phyloP scores from a whole-genome alignment of 768 basidiomycete species.

The Amanita pallidorosea region DNA sequence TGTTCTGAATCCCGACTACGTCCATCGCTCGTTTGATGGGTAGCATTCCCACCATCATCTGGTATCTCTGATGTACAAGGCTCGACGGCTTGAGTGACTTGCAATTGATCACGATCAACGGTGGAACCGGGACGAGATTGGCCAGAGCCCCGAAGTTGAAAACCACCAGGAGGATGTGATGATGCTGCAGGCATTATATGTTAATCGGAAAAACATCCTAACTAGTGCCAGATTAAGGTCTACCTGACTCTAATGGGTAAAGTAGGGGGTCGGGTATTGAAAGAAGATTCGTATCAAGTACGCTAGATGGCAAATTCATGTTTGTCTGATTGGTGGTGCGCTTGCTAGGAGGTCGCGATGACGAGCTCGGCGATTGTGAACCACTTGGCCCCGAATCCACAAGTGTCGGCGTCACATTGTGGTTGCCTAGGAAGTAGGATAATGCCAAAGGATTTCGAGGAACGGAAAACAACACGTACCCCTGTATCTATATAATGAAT shows the following conservation, averaged over 20 bases:
- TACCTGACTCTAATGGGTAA: background rate
- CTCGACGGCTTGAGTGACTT: background rate
- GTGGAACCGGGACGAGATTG: background rate
- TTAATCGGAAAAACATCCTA: background rate
- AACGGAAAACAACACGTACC: constrained; percentile 6
- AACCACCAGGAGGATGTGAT: background rate
- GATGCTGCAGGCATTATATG: background rate
- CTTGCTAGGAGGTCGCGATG: constrained; percentile 1
- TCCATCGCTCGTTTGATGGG: background rate
- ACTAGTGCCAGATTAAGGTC: background rate
- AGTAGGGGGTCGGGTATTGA: constrained; percentile 1
- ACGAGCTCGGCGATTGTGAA: background rate
- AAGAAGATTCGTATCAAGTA: background rate
- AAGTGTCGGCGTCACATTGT: background rate
- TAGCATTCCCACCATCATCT: background rate
- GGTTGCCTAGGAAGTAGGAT: background rate
- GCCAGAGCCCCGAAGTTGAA: background rate
- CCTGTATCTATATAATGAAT: constrained; percentile 31
- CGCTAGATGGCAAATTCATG: background rate
- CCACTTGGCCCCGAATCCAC: background rate
- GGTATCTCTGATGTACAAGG: background rate
- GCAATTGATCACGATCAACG: background rate
- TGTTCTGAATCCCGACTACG: background rate
- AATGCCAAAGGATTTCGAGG: background rate
- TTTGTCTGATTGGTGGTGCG: background rate